Base-by-base conservation (phyloP, 2,329 filamentous ascomycete species). In the Xylaria multiplex region DNA sequence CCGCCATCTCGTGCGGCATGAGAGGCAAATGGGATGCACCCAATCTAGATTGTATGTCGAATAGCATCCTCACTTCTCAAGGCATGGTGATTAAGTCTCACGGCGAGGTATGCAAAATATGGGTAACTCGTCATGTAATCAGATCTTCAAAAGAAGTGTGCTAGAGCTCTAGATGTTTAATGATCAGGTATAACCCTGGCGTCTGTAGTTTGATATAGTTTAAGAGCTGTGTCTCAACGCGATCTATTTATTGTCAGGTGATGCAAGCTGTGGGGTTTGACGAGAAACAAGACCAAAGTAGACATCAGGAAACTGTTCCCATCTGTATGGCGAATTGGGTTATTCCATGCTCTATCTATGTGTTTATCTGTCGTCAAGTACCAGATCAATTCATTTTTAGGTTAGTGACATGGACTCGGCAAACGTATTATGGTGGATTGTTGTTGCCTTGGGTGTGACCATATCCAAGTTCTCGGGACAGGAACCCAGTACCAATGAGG, bases 41-140 rank as follows among this genome's bases (percentile, higher is more conserved):
- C 56, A 74, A 75, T 68, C 74, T 81, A 81, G 78, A 81, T 77
- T 80, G 79, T 78, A 78, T 72, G 69, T 76, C 77, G 73, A 81
- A 80, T 81, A 79, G 80, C 77, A 82, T 78, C 72, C 72, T 77
- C 75, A 76, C 79, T 76, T 76, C 72, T 70, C 69, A 70, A 74
- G 73, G 71, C 70, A 74, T 56, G 77, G 73, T 67, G 72, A 74
- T 73, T 68, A n/a, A 59, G 72, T 70, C 70, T 68, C 52, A 45
- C 66, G 65, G 64, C 64, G 65, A 60, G 62, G 64, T 65, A 67
- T 70, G 55, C 70, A n/a, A 63, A 45, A 67, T 66, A 63, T 69
- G 64, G 64, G 66, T 58, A 65, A 27, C 37, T 62, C 35, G 59
- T 37, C 56, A 54, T 48, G 37, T 53, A n/a, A 66, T 52, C 54